phyloP scores from a whole-genome alignment of 768 basidiomycete species.

The Panus rudis region DNA sequence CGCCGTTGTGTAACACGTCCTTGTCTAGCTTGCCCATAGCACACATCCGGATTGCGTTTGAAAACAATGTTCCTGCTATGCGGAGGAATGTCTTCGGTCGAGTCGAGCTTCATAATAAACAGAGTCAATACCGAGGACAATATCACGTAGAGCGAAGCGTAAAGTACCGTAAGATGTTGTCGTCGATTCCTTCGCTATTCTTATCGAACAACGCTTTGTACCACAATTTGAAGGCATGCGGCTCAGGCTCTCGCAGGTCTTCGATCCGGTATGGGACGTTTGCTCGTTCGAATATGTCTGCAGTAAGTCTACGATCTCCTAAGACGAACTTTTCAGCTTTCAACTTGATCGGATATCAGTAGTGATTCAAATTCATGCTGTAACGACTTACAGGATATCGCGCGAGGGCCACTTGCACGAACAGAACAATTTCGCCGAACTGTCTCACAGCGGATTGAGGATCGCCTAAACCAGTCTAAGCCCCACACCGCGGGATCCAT shows the following conservation, averaged over 20 bases:
- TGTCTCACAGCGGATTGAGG: conserved; percentile 78
- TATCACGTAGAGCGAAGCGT: not conserved
- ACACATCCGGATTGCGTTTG: conserved; percentile 47
- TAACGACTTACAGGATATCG: conserved; percentile 49
- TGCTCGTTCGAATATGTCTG: conserved; percentile 45
- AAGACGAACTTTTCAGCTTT: conserved; percentile 39
- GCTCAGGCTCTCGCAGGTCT: conserved; percentile 22
- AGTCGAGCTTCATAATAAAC: conserved; percentile 43
- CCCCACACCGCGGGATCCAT: no score
- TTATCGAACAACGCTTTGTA: conserved; percentile 74
- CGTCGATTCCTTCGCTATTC: conserved; percentile 76
- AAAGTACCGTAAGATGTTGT: conserved; percentile 45
- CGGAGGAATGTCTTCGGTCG: conserved; percentile 61
- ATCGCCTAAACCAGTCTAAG: conserved; percentile 56
- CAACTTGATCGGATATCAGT: conserved; percentile 32
- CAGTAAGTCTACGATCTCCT: conserved; percentile 38
- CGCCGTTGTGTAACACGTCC: conserved; percentile 64
- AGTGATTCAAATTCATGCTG: not conserved
- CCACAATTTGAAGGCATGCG: conserved; percentile 41
- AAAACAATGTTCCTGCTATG: conserved; percentile 61
- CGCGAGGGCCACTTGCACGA: conserved; percentile 57
- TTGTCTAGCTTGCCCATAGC: conserved; percentile 52
- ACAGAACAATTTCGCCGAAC: conserved; percentile 73
- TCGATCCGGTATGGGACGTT: conserved; percentile 35
- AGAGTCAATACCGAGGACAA: not conserved